Percentiles rank a stretch among this genome's conserved stretches.
phyloP scores from a whole-genome alignment of 768 basidiomycete genomes.

The Trametes elegans region DNA sequence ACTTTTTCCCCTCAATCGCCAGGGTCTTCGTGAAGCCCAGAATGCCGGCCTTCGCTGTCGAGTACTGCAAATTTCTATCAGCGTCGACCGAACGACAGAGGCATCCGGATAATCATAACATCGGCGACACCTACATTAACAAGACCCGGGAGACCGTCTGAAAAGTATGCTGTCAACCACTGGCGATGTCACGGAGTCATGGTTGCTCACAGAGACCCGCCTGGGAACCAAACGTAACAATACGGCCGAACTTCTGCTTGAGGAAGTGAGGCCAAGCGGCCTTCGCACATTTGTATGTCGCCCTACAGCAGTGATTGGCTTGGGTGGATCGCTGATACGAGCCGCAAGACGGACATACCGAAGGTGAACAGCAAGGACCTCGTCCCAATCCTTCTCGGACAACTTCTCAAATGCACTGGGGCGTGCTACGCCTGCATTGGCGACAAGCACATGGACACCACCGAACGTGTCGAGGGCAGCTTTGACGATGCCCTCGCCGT shows the following conservation, averaged over 20 bases:
- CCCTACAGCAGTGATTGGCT: constrained; percentile 37
- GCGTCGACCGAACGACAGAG: not conserved
- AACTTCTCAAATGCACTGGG: constrained; percentile 92
- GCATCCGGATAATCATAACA: no score
- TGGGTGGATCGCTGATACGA: not conserved
- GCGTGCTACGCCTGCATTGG: constrained; percentile 91
- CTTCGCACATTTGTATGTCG: constrained; percentile 92
- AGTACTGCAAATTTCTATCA: constrained; percentile 52
- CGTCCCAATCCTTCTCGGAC: constrained; percentile 93
- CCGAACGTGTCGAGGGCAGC: constrained; percentile 86
- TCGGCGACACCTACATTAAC: constrained; percentile 71
- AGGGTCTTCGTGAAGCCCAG: constrained; percentile 88
- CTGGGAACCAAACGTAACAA: constrained; percentile 90
- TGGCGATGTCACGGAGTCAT: not conserved
- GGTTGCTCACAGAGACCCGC: constrained; percentile 81
- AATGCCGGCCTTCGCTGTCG: constrained; percentile 90
- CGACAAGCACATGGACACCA: constrained; percentile 80
- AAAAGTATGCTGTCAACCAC: not conserved
- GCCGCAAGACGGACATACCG: constrained; percentile 34
- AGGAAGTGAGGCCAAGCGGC: constrained; percentile 97
- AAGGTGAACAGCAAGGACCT: constrained; percentile 85
- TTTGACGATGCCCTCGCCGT: constrained; percentile 88
- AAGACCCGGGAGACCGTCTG: constrained; percentile 95
- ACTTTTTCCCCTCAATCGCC: constrained; percentile 88
- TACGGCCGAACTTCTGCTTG: constrained; percentile 94